Conservation (phyloP, 352 stramenopile species). For the Plasmopara viticola region DNA sequence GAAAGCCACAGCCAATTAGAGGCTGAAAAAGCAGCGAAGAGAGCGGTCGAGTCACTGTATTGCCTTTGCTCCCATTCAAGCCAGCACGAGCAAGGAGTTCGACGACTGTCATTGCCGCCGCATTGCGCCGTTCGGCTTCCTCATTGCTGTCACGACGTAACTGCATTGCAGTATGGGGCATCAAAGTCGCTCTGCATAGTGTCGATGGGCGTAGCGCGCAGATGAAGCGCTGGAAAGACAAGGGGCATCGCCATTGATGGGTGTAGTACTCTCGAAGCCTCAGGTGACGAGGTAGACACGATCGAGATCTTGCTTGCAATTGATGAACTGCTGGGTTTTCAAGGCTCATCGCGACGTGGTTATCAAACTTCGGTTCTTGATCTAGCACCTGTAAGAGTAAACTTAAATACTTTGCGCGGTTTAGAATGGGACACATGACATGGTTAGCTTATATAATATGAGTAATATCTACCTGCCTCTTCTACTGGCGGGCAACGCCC, state of each 20-base stretch:
- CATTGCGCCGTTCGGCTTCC: constrained; percentile 30
- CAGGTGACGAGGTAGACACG: constrained; percentile 2
- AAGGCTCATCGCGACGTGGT: constrained; percentile 5
- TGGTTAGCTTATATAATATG: too few relatives aligned
- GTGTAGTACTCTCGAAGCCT: constrained; percentile 1
- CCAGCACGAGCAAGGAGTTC: constrained; percentile 26
- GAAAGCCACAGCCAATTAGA: too few relatives aligned
- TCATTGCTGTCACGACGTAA: constrained; percentile 20
- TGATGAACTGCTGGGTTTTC: constrained; percentile 22
- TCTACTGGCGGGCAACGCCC: too few relatives aligned
- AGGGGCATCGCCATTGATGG: constrained; percentile 13
- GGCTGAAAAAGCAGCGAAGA: constrained; percentile 15
- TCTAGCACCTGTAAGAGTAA: too few relatives aligned
- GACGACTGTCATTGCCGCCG: constrained; percentile 35
- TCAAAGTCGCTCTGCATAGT: constrained; percentile 6
- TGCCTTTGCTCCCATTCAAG: constrained; percentile 8
- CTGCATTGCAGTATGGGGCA: constrained; percentile 20
- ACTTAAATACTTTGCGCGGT: too few relatives aligned
- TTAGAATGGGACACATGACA: too few relatives aligned
- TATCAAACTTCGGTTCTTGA: too few relatives aligned
- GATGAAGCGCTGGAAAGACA: constrained; percentile 22
- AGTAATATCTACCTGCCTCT: too few relatives aligned
- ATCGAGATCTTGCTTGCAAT: constrained; percentile 10
- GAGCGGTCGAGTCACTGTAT: neutral
- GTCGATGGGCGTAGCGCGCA: constrained; percentile 15